Base-by-base conservation (phyloP, 805 yeast species). In the Candida broadrunensis region DNA sequence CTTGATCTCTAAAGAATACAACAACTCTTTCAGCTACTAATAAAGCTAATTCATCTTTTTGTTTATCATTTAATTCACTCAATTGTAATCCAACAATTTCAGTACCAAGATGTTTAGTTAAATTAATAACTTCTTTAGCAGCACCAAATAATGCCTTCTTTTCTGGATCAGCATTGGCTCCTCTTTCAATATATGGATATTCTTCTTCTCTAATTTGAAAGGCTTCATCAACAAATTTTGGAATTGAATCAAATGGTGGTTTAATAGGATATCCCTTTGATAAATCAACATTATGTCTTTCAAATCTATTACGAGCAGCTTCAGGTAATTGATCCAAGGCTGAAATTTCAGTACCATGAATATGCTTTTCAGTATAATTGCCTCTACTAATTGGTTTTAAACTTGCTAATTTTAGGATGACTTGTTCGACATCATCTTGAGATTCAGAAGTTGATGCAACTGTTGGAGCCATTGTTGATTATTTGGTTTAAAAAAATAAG, bases 1-100 rank as follows among this genome's bases (percentile, higher is more conserved):
- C 64, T 46, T 60, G 65, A 38, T 60, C 58, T 44, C 56, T 55
- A 42, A 60, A 60, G 43, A 60, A 59, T 3, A 59, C 63, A 35
- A 58, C 64, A 3, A 55, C 55, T 46, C 64, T 48, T 45, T 59
- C 64, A 29, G 61, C 62, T 29, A 59, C 43, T 35, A 59, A 49
- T 9, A 57, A 44, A 20, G 64, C 64, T 37, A 59, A 51, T 46
- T 59, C 64, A 45, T 59, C 64, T 34, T 48, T 50, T 43, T 59
- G 63, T 41, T 56, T 27, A 37, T 59, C 61, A 32, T 32, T 55
- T 30, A 59, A 54, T 5, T 59, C 61, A 18, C 37, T 38, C 35
- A 59, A 53, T 48, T 59, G 63, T 44, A 59, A 52, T 8, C 65
- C 65, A 34, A 57, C 53, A 40, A 59, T 52, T 46, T 59, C 64